phyloP scores from a whole-genome alignment of 768 basidiomycete genomes.

The Dioszegia crocea region DNA sequence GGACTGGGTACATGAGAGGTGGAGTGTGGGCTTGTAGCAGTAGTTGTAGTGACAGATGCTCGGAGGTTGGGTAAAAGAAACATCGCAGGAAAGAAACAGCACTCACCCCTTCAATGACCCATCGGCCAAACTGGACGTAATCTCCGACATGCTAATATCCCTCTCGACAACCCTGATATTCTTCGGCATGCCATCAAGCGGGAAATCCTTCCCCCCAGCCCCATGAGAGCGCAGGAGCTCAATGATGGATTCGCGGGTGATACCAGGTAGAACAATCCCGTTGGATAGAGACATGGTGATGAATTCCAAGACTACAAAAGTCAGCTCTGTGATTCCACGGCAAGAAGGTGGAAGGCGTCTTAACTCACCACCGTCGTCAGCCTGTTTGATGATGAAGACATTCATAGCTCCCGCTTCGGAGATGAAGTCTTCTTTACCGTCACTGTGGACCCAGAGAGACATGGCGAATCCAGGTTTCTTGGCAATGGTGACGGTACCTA shows the following conservation, averaged over 20 bases:
- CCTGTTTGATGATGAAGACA: constrained; percentile 42
- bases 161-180: constrained; percentile 40
- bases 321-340: neutral
- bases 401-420: constrained; percentile 46
- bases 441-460: constrained; percentile 39
- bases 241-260: constrained; percentile 41
- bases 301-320: constrained; percentile 33
- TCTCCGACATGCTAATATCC: constrained; percentile 41
- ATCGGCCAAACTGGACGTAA: constrained; percentile 27
- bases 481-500: constrained; percentile 39
- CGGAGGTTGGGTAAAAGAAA: no score
- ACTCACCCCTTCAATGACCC: constrained; percentile 38
- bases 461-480: constrained; percentile 43
- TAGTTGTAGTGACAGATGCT: no score
- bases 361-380: constrained; percentile 37
- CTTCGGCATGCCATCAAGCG: constrained; percentile 28
- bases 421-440: constrained; percentile 32
- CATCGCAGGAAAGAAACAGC: neutral
- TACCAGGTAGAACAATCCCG: constrained; percentile 44
- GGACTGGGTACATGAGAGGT: no score
- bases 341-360: neutral
- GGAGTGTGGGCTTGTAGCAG: no score
- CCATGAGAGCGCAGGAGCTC: constrained; percentile 31
- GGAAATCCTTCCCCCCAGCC: constrained; percentile 27
- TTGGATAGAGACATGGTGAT: constrained; percentile 41